These are phyloP conservation scores for Aspergillus cejpii DNA, from an alignment of 2,329 filamentous ascomycete genomes.

Conservation along the genomic window DNA sequence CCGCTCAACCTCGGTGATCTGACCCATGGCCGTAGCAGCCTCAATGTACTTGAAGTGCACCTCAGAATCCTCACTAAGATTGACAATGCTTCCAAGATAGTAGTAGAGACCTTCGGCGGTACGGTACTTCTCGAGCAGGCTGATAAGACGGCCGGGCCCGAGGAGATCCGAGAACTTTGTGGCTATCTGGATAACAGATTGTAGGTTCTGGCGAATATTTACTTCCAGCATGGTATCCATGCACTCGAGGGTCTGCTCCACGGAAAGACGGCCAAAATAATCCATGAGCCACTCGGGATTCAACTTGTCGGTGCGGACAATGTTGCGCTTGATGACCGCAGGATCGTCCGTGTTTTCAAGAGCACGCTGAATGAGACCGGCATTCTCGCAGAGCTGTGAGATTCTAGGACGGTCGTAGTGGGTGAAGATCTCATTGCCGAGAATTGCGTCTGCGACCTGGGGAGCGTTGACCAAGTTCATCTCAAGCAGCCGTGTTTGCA, in stretches of 20 bases:
- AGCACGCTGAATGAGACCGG: slow-evolving; percentile 76
- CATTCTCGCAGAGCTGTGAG: slow-evolving; percentile 85
- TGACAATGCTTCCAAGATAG: slow-evolving; percentile 96
- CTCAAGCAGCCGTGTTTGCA: slow-evolving; percentile 91
- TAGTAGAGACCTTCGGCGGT: slow-evolving; percentile 96
- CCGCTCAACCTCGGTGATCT: slow-evolving; percentile 92
- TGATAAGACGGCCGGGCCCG: slow-evolving; percentile 78
- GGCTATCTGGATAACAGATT: slow-evolving; percentile 87
- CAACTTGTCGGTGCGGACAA: slow-evolving; percentile 74
- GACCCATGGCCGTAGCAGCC: slow-evolving; percentile 85
- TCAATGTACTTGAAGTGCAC: slow-evolving; percentile 99
- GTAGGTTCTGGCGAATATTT: slow-evolving; percentile 95
- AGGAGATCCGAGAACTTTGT: slow-evolving; percentile 97
- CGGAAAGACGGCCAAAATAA: slow-evolving; percentile 90
- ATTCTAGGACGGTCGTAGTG: slow-evolving; percentile 90
- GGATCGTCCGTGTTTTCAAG: slow-evolving; percentile 93
- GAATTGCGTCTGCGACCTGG: slow-evolving; percentile 94
- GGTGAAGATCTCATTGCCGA: slow-evolving; percentile 97
- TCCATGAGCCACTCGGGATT: slow-evolving; percentile 83
- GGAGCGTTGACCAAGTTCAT: slow-evolving; percentile 97
- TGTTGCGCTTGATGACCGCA: slow-evolving; percentile 82
- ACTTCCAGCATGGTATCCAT: slow-evolving; percentile 92
- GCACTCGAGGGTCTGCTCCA: slow-evolving; percentile 90
- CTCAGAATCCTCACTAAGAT: slow-evolving; percentile 88
- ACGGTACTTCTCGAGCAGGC: slow-evolving; percentile 95